Evolutionary conservation across 306 rosid genomes (phyloP).

Genomic region (Dalbergia oliveri): DNA sequence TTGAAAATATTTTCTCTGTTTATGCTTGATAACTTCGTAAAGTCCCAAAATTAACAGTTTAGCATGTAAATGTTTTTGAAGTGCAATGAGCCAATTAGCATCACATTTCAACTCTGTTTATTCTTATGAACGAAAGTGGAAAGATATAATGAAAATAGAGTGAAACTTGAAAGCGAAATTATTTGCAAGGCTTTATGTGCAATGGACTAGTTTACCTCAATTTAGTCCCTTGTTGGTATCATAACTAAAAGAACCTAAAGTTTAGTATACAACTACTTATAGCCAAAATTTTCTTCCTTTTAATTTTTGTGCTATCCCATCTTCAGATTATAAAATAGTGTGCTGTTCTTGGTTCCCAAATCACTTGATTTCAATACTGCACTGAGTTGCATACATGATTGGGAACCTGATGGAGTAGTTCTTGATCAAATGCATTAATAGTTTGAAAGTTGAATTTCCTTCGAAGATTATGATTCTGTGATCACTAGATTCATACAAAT

Average conservation of each 20-base stretch:
- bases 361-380: background rate
- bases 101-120: constrained; percentile 16
- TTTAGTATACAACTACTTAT: background rate
- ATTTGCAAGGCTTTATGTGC: too few species aligned
- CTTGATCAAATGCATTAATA: constrained; percentile 16
- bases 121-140: background rate
- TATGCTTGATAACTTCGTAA: constrained; percentile 18
- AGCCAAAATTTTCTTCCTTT: background rate
- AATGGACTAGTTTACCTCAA: too few species aligned
- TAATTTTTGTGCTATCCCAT: background rate
- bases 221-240: too few species aligned
- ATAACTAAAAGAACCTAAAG: background rate
- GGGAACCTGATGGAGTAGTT: constrained; percentile 5
- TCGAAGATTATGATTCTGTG: too few species aligned
- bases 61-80: too few species aligned
- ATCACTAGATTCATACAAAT: too few species aligned
- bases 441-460: constrained; percentile 8
- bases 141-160: constrained; percentile 11
- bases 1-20: constrained; percentile 14
- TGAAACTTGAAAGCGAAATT: background rate
- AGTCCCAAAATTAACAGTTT: too few species aligned
- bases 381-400: background rate
- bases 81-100: too few species aligned
- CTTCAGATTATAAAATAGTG: background rate
- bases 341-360: constrained; percentile 7